phyloP scores from a whole-genome alignment of 2,329 filamentous ascomycete species.

The Ciborinia camelliae region DNA sequence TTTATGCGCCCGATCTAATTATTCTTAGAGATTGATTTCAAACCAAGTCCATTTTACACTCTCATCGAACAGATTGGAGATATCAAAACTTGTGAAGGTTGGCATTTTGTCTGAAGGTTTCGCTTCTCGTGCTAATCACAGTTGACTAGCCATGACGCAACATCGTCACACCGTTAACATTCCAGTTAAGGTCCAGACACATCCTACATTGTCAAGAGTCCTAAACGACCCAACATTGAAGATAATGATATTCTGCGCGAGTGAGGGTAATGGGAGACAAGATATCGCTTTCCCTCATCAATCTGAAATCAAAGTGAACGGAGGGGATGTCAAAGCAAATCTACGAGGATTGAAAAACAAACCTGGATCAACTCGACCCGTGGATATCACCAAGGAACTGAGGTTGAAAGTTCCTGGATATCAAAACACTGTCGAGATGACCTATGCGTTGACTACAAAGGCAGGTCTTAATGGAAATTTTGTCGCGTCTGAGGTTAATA shows the following conservation, averaged over 20 bases:
- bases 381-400: constrained; percentile 79
- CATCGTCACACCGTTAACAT: constrained; percentile 50
- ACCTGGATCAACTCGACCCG: constrained; percentile 88
- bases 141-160: constrained; percentile 34
- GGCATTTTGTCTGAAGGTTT: constrained; percentile 33
- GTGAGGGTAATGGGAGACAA: constrained; percentile 58
- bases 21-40: constrained; percentile 51
- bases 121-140: constrained; percentile 15
- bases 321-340: constrained; percentile 86
- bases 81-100: constrained; percentile 70
- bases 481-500: constrained; percentile 18
- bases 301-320: constrained; percentile 87
- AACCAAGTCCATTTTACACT: constrained; percentile 81
- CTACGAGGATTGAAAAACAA: constrained; percentile 93
- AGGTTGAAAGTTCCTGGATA: constrained; percentile 66
- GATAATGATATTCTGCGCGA: constrained; percentile 81
- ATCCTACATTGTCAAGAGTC: constrained; percentile 37
- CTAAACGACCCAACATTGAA: constrained; percentile 44
- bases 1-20: constrained; percentile 22
- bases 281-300: constrained; percentile 90
- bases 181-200: constrained; percentile 53
- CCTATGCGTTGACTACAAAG: constrained; percentile 89
- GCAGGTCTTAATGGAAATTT: constrained; percentile 46
- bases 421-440: constrained; percentile 75
- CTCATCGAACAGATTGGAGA: constrained; percentile 62